A percentile compares a stretch with the other conserved stretches of the same genome.
These are phyloP conservation scores for Salix suchowensis DNA, from an alignment of 345 rosid species.

Conservation along the genomic window DNA sequence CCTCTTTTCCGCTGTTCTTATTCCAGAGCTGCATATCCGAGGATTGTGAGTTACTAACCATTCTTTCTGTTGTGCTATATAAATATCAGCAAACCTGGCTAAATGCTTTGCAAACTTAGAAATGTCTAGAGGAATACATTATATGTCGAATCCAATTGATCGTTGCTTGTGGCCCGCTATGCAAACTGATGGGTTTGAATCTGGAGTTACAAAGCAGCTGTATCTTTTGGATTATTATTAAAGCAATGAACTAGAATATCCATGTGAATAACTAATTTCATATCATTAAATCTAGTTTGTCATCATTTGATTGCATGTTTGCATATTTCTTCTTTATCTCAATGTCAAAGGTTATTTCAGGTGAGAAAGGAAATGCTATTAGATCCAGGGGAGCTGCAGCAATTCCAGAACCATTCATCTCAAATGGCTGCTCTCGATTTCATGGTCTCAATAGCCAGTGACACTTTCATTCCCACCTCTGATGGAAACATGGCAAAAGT, in stretches of 20 bases:
- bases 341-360: constrained; percentile 38
- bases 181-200: not conserved
- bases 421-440: constrained; percentile 94
- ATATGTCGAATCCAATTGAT: not conserved
- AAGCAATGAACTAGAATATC: not conserved
- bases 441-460: constrained; percentile 85
- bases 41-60: constrained; percentile 56
- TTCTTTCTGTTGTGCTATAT: not conserved
- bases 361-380: constrained; percentile 84
- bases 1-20: too few species aligned
- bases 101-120: constrained; percentile 3
- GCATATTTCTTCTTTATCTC: constrained; percentile 17
- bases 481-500: constrained; percentile 99
- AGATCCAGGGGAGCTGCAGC: constrained; percentile 64
- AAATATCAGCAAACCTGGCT: not conserved
- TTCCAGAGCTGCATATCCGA: constrained; percentile 69
- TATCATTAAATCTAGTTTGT: not conserved
- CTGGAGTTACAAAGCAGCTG: not conserved
- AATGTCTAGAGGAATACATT: too few species aligned
- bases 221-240: not conserved
- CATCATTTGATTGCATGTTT: not conserved
- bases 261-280: not conserved
- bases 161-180: not conserved
- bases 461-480: constrained; percentile 84
- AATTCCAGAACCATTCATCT: constrained; percentile 85